These are phyloP conservation scores for Chaetomium sp. DNA, from an alignment of 2,329 filamentous ascomycete species.

Conservation along the genomic window DNA sequence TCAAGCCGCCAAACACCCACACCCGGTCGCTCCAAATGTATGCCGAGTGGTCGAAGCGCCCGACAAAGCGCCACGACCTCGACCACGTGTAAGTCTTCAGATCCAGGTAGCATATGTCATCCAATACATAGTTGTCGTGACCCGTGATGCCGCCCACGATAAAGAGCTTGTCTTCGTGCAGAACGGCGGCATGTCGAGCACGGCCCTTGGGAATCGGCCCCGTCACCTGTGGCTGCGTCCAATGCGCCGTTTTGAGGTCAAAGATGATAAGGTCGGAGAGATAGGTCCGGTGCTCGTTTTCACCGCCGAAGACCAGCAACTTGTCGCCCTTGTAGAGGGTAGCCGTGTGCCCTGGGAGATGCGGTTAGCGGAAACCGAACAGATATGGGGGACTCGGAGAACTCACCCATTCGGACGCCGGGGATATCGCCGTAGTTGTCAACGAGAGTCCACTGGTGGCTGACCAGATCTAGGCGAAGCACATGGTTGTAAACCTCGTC, in stretches of 20 bases:
- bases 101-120: slow-evolving; percentile 96
- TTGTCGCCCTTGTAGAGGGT: slow-evolving; percentile 93
- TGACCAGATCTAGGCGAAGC: slow-evolving; percentile 80
- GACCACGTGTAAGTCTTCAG: slow-evolving; percentile 98
- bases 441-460: slow-evolving; percentile 90
- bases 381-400: slow-evolving; percentile 13
- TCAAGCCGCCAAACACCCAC: slow-evolving; percentile 95
- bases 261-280: slow-evolving; percentile 96
- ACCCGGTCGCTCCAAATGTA: slow-evolving; percentile 91
- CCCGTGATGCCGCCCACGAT: slow-evolving; percentile 95
- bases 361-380: slow-evolving; percentile 25
- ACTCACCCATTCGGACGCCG: slow-evolving; percentile 89
- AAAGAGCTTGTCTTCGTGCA: slow-evolving; percentile 96
- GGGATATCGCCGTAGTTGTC: slow-evolving; percentile 99
- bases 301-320: slow-evolving; percentile 93
- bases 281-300: slow-evolving; percentile 96
- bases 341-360: slow-evolving; percentile 78
- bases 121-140: slow-evolving; percentile 86
- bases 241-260: slow-evolving; percentile 89
- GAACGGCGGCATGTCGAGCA: slow-evolving; percentile 87
- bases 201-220: slow-evolving; percentile 86
- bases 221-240: slow-evolving; percentile 87
- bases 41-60: slow-evolving; percentile 90
- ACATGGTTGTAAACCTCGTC: slow-evolving; percentile 99
- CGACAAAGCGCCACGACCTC: slow-evolving; percentile 90